A percentile compares a stretch with the other conserved stretches of the same genome.
phyloP scores from a whole-genome alignment of 108 stramenopile genomes.

The Skeletonema tropicum region DNA sequence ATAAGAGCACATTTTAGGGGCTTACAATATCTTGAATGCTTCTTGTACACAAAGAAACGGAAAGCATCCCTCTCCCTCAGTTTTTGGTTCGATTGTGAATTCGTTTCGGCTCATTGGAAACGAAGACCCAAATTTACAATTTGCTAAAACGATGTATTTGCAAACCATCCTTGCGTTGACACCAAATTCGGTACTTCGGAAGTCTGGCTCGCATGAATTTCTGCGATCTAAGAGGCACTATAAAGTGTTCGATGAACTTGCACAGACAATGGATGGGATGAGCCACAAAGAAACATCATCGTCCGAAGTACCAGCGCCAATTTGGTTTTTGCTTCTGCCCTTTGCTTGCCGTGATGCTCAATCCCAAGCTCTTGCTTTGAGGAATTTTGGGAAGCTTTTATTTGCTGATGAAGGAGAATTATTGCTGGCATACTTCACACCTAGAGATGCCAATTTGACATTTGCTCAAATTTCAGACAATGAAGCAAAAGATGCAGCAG shows the following conservation, averaged over 20 bases:
- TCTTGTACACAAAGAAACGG: slow-evolving; percentile 3
- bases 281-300: not conserved
- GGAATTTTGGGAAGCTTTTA: slow-evolving; percentile 15
- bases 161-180: slow-evolving; percentile 25
- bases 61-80: slow-evolving; percentile 14
- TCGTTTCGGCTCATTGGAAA: not conserved
- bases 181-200: slow-evolving; percentile 18
- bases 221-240: slow-evolving; percentile 16
- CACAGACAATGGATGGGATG: not conserved
- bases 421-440: slow-evolving; percentile 29
- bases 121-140: not conserved
- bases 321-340: slow-evolving; percentile 35
- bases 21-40: slow-evolving; percentile 8
- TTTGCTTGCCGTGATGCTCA: slow-evolving; percentile 20
- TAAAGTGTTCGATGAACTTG: slow-evolving; percentile 21
- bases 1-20: slow-evolving; percentile 11
- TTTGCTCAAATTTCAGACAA: slow-evolving; percentile 5
- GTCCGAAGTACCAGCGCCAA: slow-evolving; percentile 8
- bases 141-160: slow-evolving; percentile 30
- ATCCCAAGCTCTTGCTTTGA: slow-evolving; percentile 18
- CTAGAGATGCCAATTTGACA: not conserved
- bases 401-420: slow-evolving; percentile 25
- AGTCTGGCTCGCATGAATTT: slow-evolving; percentile 19
- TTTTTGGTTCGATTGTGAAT: slow-evolving; percentile 10
- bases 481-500: not conserved